Base-by-base conservation (phyloP, 495 filamentous ascomycete genomes). In the Cudoniella acicularis region DNA sequence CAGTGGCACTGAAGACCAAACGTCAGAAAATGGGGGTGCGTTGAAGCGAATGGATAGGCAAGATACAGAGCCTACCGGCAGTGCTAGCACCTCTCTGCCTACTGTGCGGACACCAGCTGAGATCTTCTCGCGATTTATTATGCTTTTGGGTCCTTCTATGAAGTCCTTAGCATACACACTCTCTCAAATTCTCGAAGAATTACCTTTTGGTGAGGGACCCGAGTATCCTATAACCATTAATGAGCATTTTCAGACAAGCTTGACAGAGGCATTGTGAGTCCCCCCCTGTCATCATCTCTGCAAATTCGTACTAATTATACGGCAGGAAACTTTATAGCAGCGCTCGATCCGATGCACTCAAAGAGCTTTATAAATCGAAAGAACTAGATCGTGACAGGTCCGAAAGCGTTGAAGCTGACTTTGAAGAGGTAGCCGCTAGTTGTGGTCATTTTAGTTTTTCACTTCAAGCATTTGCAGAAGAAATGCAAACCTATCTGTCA, bases 371-470 rank as follows among this genome's bases (percentile, higher is more conserved):
- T 71, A 85, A 83, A 58, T 84, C 78, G 43, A 87, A 90, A 54
- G 85, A 90, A 53, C 74, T 89, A 21, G 80, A 83, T 41, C 82
- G 81, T 54, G 73, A 84, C 3, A 77, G 83, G 26, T 80, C 83
- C 1, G 76, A 88, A 27, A 86, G 86, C 42, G 76, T 90, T n/a
- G 88, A 93, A 59, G 94, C 94, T 4, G 94, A 96, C 67, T 88
- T 96, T 50, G 94, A 98, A 69, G 94, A 98, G 71, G 91, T 98
- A 9, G 90, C 92, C 26, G 94, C 94, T 3, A 93, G 90, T 46
- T 98, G 94, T 66, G 92, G 93, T 2, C 91, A 98, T 67, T 98
- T 97, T 69, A 90, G 87, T 67, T 96, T 91, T 65, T 92, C 89
- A 18, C 75, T 98, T 23, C 79, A 92, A 56, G 87, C 91, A 61